Percentiles rank a stretch among this genome's conserved stretches.
phyloP scores from a whole-genome alignment of 176 grass and related monocot genomes.

The Oryza glaberrima region DNA sequence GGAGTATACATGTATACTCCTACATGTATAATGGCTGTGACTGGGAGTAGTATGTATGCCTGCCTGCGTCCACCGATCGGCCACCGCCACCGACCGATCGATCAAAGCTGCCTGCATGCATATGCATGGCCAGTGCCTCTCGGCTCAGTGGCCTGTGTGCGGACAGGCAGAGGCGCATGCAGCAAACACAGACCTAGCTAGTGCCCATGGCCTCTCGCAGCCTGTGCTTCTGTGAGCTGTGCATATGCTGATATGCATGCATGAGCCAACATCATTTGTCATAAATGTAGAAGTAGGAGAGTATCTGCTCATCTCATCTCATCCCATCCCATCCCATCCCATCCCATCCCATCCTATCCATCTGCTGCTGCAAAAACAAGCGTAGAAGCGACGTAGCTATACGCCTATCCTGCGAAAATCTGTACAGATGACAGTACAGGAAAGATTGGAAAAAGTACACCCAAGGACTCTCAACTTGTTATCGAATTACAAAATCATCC shows the following conservation, averaged over 20 bases:
- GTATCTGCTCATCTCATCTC: neutral
- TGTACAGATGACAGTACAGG: neutral
- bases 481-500: no score
- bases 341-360: neutral
- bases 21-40: no score
- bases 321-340: neutral
- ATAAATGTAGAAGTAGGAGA: neutral
- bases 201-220: neutral
- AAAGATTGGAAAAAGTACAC: no score
- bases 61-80: neutral
- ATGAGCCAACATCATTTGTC: slow-evolving; percentile 19
- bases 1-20: no score
- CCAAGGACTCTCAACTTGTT: no score
- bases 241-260: neutral
- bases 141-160: neutral
- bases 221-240: neutral
- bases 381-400: neutral
- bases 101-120: slow-evolving; percentile 21
- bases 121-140: slow-evolving; percentile 10
- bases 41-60: no score
- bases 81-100: neutral
- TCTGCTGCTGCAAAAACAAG: neutral
- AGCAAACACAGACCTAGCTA: neutral
- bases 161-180: neutral
- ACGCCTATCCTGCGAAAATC: neutral